Conservation (phyloP, 2,329 filamentous ascomycete genomes). For the Metarhizium guizhouense region DNA sequence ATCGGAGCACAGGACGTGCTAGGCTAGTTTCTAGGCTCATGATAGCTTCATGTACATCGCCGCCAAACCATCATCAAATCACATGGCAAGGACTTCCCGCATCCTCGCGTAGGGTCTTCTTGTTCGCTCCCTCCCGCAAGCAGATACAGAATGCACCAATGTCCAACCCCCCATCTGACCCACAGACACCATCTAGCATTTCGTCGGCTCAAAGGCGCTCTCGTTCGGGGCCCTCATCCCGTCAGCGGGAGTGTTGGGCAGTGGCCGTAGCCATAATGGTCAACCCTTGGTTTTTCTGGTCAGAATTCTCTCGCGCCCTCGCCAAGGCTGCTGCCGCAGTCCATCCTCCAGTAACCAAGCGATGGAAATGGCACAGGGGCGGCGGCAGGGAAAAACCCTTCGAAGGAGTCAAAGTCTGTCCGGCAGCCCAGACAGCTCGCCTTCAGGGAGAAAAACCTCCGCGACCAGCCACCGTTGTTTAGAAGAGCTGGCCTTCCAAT, state of each 20-base stretch:
- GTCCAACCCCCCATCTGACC: no score
- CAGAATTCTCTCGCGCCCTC: slow-evolving; percentile 4
- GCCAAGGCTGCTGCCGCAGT: background rate
- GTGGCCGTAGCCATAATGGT: background rate
- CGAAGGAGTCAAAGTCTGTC: slow-evolving; percentile 1
- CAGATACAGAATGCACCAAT: no score
- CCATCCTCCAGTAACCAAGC: slow-evolving; percentile 8
- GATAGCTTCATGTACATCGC: no score
- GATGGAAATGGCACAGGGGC: slow-evolving; percentile 5
- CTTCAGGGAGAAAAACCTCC: slow-evolving; percentile 7
- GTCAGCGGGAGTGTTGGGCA: background rate
- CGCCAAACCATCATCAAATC: no score
- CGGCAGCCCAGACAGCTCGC: background rate
- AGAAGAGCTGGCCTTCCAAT: background rate
- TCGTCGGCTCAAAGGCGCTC: no score
- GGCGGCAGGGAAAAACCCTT: slow-evolving; percentile 8
- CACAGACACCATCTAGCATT: no score
- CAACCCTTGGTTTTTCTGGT: slow-evolving; percentile 6
- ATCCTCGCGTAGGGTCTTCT: no score
- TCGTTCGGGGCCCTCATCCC: no score
- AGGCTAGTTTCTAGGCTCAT: no score
- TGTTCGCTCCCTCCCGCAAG: no score
- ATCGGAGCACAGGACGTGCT: no score
- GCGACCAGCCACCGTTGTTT: slow-evolving; percentile 5
- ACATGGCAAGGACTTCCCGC: no score